Evolutionary conservation across 2,329 filamentous ascomycete species (phyloP), one percentile per base, ranked within the genome.

Genomic region (Metarhizium robertsii): DNA sequence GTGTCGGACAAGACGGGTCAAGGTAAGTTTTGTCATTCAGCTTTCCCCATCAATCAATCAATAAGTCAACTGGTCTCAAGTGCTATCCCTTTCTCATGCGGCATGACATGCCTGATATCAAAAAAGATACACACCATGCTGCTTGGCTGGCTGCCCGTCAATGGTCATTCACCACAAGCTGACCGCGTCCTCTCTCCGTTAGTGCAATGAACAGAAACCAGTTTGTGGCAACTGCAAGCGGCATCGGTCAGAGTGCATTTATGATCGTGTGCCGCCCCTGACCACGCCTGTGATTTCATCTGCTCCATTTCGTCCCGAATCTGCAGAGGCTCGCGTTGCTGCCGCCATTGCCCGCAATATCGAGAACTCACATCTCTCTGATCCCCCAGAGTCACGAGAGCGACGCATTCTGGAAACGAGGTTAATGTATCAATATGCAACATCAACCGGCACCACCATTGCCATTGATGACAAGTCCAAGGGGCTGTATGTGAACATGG

Each of bases 181-280:
- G 56, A 61, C 58, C 49, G 56, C 13, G 25, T 16, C 8, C 38
- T 40, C 38, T 51, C 45, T 51, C 18, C n/a, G 16, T 45, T 52
- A 61, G 58, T 61, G 60, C 46, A 57, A 61, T 45, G 60, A 61
- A 43, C 56, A 55, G 38, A 61, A 61, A 43, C 60, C 60, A 13
- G 53, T 54, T 2, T 61, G 60, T 46, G 56, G 57, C 20, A 59
- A 58, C 36, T 61, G 60, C 52, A 47, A 57, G 50, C 53, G 59
- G 0, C 55, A 59, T 42, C 30, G 59, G 14, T 55, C 55, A 6
- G 42, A 53, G 11, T 61, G 60, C 51, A 43, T 61, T 42, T 61
- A 61, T 48, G 60, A 61, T 53, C 60, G 60, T 1, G 52, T 55
- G n/a, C 52, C 52, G 10, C 52, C 57, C 16, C 46, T 30, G 48